Base-by-base conservation (phyloP, 2,329 filamentous ascomycete species). In the Aureobasidium namibiae region DNA sequence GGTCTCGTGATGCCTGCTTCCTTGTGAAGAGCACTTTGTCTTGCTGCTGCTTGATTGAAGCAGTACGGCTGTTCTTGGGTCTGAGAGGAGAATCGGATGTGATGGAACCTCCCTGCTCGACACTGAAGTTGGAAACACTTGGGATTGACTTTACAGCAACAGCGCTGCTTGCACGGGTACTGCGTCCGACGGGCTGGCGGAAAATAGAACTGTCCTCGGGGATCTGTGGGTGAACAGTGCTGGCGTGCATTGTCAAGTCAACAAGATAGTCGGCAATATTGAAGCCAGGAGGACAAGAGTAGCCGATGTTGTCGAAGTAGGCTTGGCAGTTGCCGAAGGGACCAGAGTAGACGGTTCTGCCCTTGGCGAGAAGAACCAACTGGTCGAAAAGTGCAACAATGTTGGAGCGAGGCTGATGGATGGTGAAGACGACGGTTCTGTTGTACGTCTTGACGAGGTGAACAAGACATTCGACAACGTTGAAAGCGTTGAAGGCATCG, bases 221-320 rank as follows among this genome's bases (percentile, higher is more conserved):
- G 1, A 78, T 73, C 11, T 80, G 75, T 1, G 80, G 78, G 38
- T 74, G 76, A 14, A 80, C 76, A 56, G 80, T 79, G 61, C 89
- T 84, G 24, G 91, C 92, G 71, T 99, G 94, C 92, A 99, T 97
- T 0, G 94, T 97, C 41, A 99, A 80, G 71, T 99, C 94, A 31
- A 99, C 92, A 5, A 99, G 82, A 69, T 96, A 99, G 72, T 99
- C 94, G 4, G 94, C 94, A 73, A 99, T 97, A 68, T 99, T 99
- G 81, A 97, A 99, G 2, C 95, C 95, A 24, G 92, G 88, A 11
- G 94, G 94, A 69, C 95, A 99, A 50, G 88, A 80, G 72, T 96
- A 99, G 44, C 94, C 95, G 62, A 96, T 86, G 48, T 85, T 82
- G 68, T 96, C 90, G 67, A 99, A 99, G 70, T 96, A 99, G 21